Conservation (phyloP, 2,329 filamentous ascomycete genomes). For the Paraphaeosphaeria sporulosa region DNA sequence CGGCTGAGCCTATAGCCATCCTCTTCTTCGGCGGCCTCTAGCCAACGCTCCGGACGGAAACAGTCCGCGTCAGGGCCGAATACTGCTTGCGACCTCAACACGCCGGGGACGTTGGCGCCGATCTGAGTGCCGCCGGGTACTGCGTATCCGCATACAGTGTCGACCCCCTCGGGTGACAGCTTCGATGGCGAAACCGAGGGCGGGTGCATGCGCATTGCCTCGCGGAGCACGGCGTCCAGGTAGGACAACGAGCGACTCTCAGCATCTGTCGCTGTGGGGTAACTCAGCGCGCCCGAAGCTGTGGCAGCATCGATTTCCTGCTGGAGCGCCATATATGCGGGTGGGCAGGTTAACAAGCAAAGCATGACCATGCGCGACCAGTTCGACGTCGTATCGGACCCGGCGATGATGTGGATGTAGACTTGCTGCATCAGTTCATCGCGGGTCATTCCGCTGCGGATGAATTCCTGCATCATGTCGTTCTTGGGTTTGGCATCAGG, state of each 20-base stretch:
- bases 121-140: constrained; percentile 46
- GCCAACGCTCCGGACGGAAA: constrained; percentile 61
- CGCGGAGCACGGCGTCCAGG: constrained; percentile 57
- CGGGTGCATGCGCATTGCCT: constrained; percentile 57
- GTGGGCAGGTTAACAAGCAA: constrained; percentile 58
- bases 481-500: constrained; percentile 3
- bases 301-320: constrained; percentile 52
- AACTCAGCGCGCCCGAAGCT: constrained; percentile 47
- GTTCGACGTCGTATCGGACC: constrained; percentile 64
- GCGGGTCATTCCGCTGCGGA: not conserved
- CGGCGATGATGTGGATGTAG: constrained; percentile 45
- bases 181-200: constrained; percentile 44
- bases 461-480: constrained; percentile 9
- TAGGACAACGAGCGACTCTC: constrained; percentile 54
- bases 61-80: constrained; percentile 52
- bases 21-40: constrained; percentile 28
- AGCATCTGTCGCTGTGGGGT: constrained; percentile 49
- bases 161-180: constrained; percentile 41
- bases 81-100: constrained; percentile 41
- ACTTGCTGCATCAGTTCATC: constrained; percentile 5
- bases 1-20: constrained; percentile 34
- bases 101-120: constrained; percentile 42
- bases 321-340: constrained; percentile 53
- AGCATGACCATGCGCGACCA: constrained; percentile 61
- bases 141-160: constrained; percentile 40